A percentile compares a stretch with the other conserved stretches of the same genome.
phyloP scores from a whole-genome alignment of 1,284 basidiomycete species.

The Pascua guehoae region DNA sequence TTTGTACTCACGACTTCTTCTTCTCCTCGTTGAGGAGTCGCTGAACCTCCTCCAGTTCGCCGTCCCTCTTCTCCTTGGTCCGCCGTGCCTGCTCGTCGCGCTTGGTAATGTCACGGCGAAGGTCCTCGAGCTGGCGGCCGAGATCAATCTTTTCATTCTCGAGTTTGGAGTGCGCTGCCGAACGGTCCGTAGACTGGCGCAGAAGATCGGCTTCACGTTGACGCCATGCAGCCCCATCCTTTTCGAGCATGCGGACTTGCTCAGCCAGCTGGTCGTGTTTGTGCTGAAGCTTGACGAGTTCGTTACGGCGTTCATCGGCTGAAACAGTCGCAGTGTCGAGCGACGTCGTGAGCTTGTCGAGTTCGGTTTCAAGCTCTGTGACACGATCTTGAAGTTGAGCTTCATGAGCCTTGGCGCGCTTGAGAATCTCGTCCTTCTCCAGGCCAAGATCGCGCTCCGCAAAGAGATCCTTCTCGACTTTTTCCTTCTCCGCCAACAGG shows the following conservation, averaged over 20 bases:
- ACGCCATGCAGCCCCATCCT: constrained; percentile 67
- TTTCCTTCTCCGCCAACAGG: constrained; percentile 74
- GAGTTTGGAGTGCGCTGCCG: constrained; percentile 29
- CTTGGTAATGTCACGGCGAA: constrained; percentile 66
- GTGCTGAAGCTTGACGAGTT: constrained; percentile 28
- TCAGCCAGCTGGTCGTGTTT: constrained; percentile 77
- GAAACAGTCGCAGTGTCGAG: constrained; percentile 63
- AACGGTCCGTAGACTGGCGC: constrained; percentile 32
- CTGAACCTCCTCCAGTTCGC: constrained; percentile 66
- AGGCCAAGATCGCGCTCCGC: constrained; percentile 73
- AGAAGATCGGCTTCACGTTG: constrained; percentile 61
- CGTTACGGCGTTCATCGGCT: constrained; percentile 25
- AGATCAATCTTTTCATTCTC: constrained; percentile 60
- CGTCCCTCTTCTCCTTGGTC: constrained; percentile 71
- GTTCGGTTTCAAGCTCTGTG: constrained; percentile 70
- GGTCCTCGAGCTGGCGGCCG: constrained; percentile 64
- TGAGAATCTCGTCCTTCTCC: constrained; percentile 82
- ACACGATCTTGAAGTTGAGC: constrained; percentile 81
- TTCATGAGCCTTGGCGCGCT: constrained; percentile 80
- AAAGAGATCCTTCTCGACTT: constrained; percentile 74
- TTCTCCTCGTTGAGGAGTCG: constrained; percentile 65
- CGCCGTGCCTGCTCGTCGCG: constrained; percentile 76
- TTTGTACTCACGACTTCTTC: constrained; percentile 60
- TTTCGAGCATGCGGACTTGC: constrained; percentile 73
- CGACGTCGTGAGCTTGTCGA: constrained; percentile 80